Evolutionary conservation across 2,329 filamentous ascomycete species (phyloP).

Genomic region (Grosmannia clavigera): DNA sequence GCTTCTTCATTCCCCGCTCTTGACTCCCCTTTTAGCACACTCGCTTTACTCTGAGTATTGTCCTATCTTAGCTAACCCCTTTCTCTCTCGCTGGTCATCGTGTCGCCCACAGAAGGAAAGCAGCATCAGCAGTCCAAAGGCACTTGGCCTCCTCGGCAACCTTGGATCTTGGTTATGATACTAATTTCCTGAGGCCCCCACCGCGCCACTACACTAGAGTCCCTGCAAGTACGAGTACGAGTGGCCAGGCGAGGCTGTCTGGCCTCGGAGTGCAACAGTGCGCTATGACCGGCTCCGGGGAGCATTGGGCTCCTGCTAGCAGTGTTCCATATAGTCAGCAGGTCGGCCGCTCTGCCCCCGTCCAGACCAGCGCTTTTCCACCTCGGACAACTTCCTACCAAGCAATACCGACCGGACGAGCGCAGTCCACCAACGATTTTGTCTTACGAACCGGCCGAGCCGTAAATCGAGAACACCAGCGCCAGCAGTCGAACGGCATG

Average conservation of each 20-base stretch:
- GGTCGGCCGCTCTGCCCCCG: neutral
- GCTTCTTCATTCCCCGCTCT: neutral
- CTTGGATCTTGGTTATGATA: neutral
- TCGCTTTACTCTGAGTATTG: neutral
- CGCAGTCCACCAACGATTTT: constrained; percentile 15
- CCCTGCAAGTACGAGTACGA: neutral
- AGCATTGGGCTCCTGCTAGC: neutral
- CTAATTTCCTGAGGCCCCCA: constrained; percentile 9
- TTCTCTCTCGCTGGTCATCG: no score
- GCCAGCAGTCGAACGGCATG: neutral
- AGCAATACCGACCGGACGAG: neutral
- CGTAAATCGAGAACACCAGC: constrained; percentile 1
- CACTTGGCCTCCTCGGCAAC: neutral
- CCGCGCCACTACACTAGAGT: constrained; percentile 6
- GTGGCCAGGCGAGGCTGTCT: constrained; percentile 7
- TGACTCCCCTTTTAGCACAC: neutral
- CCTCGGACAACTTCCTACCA: neutral
- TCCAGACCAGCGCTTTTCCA: constrained; percentile 1
- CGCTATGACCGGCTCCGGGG: neutral
- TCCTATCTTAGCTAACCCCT: neutral
- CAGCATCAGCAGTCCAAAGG: neutral
- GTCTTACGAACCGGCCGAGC: constrained; percentile 16
- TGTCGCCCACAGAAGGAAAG: neutral
- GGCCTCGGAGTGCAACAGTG: neutral
- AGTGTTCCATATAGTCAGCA: neutral